Conservation (phyloP, 805 yeast species). For the Lipomyces yamanashiensis region DNA sequence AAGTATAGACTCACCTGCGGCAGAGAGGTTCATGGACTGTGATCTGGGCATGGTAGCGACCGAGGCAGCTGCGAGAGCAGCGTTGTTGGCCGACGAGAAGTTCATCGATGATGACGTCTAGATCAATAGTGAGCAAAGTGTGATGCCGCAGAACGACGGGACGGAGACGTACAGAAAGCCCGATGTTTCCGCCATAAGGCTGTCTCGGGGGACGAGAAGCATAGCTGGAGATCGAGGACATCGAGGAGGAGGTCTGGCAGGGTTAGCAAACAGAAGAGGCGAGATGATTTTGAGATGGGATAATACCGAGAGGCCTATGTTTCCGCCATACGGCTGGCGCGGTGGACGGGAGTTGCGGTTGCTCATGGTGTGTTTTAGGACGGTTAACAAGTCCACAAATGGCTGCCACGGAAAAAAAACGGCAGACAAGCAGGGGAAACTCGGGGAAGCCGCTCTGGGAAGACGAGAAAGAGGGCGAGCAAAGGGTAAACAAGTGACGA, state of each 20-base stretch:
- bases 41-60: constrained; percentile 22
- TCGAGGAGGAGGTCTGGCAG: constrained; percentile 3
- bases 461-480: background rate
- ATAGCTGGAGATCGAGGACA: background rate
- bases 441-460: background rate
- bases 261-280: background rate
- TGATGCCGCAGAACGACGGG: background rate
- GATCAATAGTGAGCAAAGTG: background rate
- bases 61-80: constrained; percentile 26
- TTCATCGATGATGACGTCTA: constrained; percentile 32
- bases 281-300: background rate
- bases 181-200: constrained; percentile 26
- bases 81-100: constrained; percentile 10
- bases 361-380: background rate
- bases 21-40: constrained; percentile 27
- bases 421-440: background rate
- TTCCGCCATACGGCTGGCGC: constrained; percentile 20
- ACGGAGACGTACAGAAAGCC: constrained; percentile 10
- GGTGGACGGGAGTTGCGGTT: constrained; percentile 13
- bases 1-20: constrained; percentile 26
- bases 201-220: constrained; percentile 7
- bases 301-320: constrained; percentile 10
- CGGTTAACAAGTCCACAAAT: too few species aligned
- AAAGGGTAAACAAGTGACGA: constrained; percentile 1
- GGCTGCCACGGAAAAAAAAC: too few species aligned